Conservation (phyloP, 108 stramenopile genomes). For the Cyclotella cryptica region DNA sequence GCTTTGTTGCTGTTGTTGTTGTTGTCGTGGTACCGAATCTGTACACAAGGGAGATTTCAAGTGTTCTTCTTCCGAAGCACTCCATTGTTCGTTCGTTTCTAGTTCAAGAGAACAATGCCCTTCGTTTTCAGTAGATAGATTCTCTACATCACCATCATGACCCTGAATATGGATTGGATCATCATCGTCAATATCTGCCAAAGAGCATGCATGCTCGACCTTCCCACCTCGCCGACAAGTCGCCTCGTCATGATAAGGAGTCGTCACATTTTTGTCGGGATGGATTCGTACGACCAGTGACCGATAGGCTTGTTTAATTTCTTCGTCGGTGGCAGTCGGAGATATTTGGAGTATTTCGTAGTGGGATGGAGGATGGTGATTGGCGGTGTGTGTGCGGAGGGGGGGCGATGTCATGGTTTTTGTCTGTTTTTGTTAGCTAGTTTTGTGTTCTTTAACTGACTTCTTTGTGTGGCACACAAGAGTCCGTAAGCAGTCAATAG, state of each 20-base stretch:
- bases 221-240: not conserved
- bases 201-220: slow-evolving; percentile 37
- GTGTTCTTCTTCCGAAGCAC: not conserved
- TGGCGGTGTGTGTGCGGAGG: not conserved
- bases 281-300: slow-evolving; percentile 61
- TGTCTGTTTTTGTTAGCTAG: no score
- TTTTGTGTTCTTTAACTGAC: no score
- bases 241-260: slow-evolving; percentile 4
- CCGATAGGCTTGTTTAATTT: slow-evolving; percentile 82
- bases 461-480: no score
- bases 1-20: slow-evolving; percentile 11
- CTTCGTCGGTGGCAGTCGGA: slow-evolving; percentile 56
- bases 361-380: slow-evolving; percentile 24
- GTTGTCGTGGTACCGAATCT: slow-evolving; percentile 27
- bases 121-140: no score
- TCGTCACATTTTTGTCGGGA: slow-evolving; percentile 64
- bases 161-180: not conserved
- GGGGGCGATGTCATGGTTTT: no score
- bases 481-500: no score
- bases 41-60: not conserved
- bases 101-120: no score
- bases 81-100: not conserved
- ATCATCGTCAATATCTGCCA: slow-evolving; percentile 34
- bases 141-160: not conserved
- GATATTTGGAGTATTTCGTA: slow-evolving; percentile 85